These are phyloP conservation scores for Candida patagonica DNA, from an alignment of 805 yeast species.

Conservation along the genomic window DNA sequence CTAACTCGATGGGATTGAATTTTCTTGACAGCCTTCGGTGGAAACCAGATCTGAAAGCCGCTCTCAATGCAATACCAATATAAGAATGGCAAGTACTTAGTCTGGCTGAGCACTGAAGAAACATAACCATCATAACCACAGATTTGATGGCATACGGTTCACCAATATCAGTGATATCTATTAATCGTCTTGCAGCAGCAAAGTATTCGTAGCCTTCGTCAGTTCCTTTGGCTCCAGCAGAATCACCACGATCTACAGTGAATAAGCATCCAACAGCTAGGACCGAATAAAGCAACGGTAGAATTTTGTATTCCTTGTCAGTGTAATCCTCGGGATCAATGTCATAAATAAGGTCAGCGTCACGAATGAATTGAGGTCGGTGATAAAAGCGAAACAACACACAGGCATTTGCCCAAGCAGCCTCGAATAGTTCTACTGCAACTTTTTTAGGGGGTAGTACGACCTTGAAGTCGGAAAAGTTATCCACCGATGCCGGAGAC, in stretches of 20 bases:
- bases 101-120: slow-evolving; percentile 81
- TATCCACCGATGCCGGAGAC: slow-evolving; percentile 12
- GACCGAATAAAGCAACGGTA: slow-evolving; percentile 78
- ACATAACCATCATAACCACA: slow-evolving; percentile 74
- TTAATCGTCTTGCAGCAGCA: slow-evolving; percentile 66
- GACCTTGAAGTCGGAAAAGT: slow-evolving; percentile 46
- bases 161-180: slow-evolving; percentile 77
- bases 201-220: slow-evolving; percentile 70
- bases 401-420: slow-evolving; percentile 81
- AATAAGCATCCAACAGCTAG: slow-evolving; percentile 83
- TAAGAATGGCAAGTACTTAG: slow-evolving; percentile 81
- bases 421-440: slow-evolving; percentile 60
- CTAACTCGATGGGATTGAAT: slow-evolving; percentile 70
- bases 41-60: slow-evolving; percentile 73
- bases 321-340: slow-evolving; percentile 65
- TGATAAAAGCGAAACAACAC: slow-evolving; percentile 80
- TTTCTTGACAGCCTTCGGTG: slow-evolving; percentile 61
- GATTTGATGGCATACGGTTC: slow-evolving; percentile 80
- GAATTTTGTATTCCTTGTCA: slow-evolving; percentile 61
- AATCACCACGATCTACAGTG: slow-evolving; percentile 35
- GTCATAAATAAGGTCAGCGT: slow-evolving; percentile 65
- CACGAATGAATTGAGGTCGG: slow-evolving; percentile 68
- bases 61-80: slow-evolving; percentile 77
- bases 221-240: slow-evolving; percentile 29
- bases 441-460: slow-evolving; percentile 67